Percentiles rank a stretch among this genome's conserved stretches.
Conservation (phyloP, 148 eudicot genomes). For the Vaccinium myrtillus region DNA sequence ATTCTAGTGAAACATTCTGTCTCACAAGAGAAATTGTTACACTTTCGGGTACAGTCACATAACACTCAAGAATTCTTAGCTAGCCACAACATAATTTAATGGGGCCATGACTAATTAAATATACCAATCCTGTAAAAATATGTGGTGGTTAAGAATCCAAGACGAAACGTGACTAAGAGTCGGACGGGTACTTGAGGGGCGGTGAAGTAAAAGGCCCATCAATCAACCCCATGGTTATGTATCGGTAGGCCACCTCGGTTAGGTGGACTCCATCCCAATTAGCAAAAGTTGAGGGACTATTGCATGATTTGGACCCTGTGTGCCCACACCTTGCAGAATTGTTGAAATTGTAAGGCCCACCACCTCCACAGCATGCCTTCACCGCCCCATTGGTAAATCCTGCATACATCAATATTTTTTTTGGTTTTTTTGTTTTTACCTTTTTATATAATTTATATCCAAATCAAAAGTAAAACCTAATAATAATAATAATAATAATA, state of each 20-base stretch:
- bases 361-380: slow-evolving; percentile 74
- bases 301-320: slow-evolving; percentile 45
- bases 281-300: slow-evolving; percentile 40
- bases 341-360: slow-evolving; percentile 72
- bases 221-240: slow-evolving; percentile 46
- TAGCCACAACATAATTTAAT: neutral
- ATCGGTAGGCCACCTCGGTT: slow-evolving; percentile 53
- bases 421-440: too few species aligned
- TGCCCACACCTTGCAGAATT: slow-evolving; percentile 70
- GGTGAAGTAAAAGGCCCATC: slow-evolving; percentile 54
- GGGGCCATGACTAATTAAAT: neutral
- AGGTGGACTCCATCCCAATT: slow-evolving; percentile 78
- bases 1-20: neutral
- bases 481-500: too few species aligned
- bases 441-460: neutral
- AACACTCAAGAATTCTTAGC: neutral
- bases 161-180: neutral
- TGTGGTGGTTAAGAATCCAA: neutral
- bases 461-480: neutral
- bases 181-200: slow-evolving; percentile 19
- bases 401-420: slow-evolving; percentile 13
- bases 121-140: neutral
- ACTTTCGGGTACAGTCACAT: neutral
- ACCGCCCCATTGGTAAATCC: slow-evolving; percentile 47
- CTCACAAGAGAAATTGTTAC: neutral